Conservation (phyloP, 345 rosid genomes). For the Brassica incana region DNA sequence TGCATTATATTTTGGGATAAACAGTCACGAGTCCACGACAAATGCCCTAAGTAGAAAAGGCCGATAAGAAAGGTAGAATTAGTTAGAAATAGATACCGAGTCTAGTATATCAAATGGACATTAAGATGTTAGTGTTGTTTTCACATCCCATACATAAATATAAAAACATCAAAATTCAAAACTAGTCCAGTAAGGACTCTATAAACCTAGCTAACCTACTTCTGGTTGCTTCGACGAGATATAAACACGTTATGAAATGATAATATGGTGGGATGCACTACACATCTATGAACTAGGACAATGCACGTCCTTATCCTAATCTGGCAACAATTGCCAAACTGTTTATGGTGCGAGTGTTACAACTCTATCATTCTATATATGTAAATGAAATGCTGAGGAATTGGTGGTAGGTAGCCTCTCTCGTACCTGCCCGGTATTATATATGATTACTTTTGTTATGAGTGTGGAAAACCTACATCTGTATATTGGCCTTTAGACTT, state of each 20-base stretch:
- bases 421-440: background rate
- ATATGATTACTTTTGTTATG: background rate
- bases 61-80: constrained; percentile 29
- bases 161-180: background rate
- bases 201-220: background rate
- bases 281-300: background rate
- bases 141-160: background rate
- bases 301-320: constrained; percentile 29
- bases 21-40: constrained; percentile 14
- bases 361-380: background rate
- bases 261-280: background rate
- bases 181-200: background rate
- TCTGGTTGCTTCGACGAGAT: background rate
- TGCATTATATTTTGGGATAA: background rate
- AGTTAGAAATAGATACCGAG: background rate
- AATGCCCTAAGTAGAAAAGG: constrained; percentile 20
- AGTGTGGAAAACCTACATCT: background rate
- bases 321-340: constrained; percentile 18
- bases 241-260: no score
- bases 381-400: background rate
- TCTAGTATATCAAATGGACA: constrained; percentile 8
- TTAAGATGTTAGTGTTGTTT: constrained; percentile 12
- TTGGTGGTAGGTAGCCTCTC: constrained; percentile 27
- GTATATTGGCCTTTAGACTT: constrained; percentile 8
- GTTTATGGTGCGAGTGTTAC: constrained; percentile 5